Percentiles rank a stretch among this genome's conserved stretches.
Conservation (phyloP, 2,329 filamentous ascomycete species). For the Ophiostoma triangulosporum region DNA sequence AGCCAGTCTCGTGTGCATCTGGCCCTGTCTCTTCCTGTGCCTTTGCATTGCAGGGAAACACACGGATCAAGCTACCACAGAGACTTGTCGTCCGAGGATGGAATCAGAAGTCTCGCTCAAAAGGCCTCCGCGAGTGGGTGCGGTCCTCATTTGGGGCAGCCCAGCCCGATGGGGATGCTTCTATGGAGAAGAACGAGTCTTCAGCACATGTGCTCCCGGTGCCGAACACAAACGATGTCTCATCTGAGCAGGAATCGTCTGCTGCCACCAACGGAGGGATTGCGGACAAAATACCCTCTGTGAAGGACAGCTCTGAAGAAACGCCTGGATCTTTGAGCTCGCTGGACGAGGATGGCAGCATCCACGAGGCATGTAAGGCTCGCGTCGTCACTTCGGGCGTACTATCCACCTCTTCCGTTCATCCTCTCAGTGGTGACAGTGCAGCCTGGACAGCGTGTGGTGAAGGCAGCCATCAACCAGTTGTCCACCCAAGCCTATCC, state of each 20-base stretch:
- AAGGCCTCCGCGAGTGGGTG: constrained; percentile 1
- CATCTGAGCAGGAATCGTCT: background rate
- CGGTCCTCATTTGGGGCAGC: background rate
- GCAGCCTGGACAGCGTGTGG: background rate
- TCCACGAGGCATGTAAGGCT: constrained; percentile 16
- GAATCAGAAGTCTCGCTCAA: background rate
- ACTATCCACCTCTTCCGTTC: background rate
- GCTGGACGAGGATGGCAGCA: constrained; percentile 14
- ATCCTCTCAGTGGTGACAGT: background rate
- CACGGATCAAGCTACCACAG: background rate
- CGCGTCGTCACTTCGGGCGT: constrained; percentile 7
- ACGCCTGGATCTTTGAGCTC: constrained; percentile 7
- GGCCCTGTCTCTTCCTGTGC: background rate
- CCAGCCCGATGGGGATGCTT: background rate
- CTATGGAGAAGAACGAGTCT: background rate
- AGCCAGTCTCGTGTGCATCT: background rate
- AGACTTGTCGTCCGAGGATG: background rate
- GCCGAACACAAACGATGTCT: background rate
- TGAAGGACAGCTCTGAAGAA: background rate
- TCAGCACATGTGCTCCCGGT: background rate
- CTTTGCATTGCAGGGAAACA: background rate
- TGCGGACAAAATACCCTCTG: background rate
- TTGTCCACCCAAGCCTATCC: background rate
- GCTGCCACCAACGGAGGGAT: background rate
- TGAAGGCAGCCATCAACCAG: background rate